Conservation (phyloP, 257 asterid genomes). For the Solanum peruvianum region DNA sequence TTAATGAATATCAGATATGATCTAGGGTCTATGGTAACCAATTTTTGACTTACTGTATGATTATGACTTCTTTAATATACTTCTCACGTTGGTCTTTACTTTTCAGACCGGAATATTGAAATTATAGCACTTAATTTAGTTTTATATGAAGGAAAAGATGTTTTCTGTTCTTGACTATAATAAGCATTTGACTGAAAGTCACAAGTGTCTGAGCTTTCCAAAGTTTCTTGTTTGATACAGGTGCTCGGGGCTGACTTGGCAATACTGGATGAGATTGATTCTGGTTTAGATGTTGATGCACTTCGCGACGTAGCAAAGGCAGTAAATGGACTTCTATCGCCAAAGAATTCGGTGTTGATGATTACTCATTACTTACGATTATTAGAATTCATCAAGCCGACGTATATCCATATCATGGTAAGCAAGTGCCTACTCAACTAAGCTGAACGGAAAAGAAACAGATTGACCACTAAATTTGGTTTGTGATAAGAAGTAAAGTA, state of each 20-base stretch:
- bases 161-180: neutral
- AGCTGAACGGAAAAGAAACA: neutral
- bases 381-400: conserved; percentile 79
- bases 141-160: neutral
- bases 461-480: neutral
- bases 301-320: conserved; percentile 87
- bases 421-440: conserved; percentile 8
- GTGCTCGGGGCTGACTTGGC: conserved; percentile 95
- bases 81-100: neutral
- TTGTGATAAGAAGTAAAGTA: neutral
- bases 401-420: conserved; percentile 85
- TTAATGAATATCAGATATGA: neutral
- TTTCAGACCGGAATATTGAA: neutral
- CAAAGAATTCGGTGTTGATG: conserved; percentile 72
- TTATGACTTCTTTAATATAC: neutral
- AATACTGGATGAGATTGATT: conserved; percentile 90
- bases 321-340: conserved; percentile 60
- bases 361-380: conserved; percentile 89
- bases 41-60: neutral
- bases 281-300: conserved; percentile 98
- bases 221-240: conserved; percentile 23
- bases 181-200: neutral
- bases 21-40: neutral
- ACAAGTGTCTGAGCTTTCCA: neutral
- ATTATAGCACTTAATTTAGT: neutral